Base-by-base conservation (phyloP, 139 green algal genomes). In the Micractinium conductrix region DNA sequence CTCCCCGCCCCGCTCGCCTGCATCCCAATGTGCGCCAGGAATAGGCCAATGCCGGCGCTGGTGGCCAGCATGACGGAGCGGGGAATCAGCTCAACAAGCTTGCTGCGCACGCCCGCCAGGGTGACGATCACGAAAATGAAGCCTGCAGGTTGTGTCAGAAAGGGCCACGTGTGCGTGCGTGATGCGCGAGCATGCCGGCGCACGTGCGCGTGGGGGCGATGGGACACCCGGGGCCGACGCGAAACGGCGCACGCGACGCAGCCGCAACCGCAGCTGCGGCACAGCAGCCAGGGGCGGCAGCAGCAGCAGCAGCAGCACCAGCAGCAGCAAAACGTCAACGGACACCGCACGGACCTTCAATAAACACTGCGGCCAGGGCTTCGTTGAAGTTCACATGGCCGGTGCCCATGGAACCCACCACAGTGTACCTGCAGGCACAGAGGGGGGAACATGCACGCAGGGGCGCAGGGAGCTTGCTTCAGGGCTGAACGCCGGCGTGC, bases 1-100 rank as follows among this genome's bases (percentile, higher is more conserved):
- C n/a, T n/a, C n/a, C n/a, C n/a, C n/a, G n/a, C n/a, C n/a, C n/a
- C 21, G 60, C 60, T 81, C 33, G 78, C 60, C 85, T 96, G 92
- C 85, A 97, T 86, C 33, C 92, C 95, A 22, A 97, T 94, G 86
- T 93, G 90, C 14, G 88, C 86, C 40, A 95, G 89, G 78, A 96
- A 97, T 30, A 91, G 79, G 72, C 93, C 76, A 38, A 97, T 97
- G 83, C 94, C 94, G 7, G 90, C 92, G 14, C 88, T 88, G 2
- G 92, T 95, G 38, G 92, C 85, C 76, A 95, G 87, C 88, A 93
- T 91, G 78, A 95, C 87, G 81, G 87, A 88, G 74, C 89, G 91
- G 24, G 94, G 94, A 43, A 97, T 89, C 38, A 94, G 72, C 55
- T 90, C 78, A 24, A 94, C 91, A 9, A 96, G 53, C 33, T 85